Evolutionary conservation across 352 stramenopile species (phyloP).

Genomic region (Phytopythium litorale): DNA sequence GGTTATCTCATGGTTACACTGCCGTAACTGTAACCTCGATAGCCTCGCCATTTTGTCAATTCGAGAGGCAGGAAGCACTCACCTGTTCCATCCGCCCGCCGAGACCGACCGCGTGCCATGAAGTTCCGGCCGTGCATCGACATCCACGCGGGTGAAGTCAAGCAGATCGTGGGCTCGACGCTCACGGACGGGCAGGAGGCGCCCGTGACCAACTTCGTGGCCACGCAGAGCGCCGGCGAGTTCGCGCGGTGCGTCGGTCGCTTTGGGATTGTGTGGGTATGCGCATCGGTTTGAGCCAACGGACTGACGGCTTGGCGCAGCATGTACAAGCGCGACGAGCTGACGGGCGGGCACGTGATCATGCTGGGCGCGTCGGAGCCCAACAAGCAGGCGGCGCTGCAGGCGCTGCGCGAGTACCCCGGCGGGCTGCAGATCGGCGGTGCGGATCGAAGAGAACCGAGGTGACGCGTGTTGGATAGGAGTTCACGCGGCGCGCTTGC

Average conservation of each 20-base stretch:
- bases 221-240: constrained; percentile 56
- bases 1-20: not conserved
- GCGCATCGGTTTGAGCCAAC: not conserved
- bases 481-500: not conserved
- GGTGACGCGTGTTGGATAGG: not conserved
- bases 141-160: constrained; percentile 96
- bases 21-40: not conserved
- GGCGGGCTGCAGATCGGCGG: constrained; percentile 95
- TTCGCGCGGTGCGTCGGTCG: constrained; percentile 57
- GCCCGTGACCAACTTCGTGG: constrained; percentile 93
- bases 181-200: constrained; percentile 83
- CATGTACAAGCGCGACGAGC: constrained; percentile 90
- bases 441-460: constrained; percentile 5
- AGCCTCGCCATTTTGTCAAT: not conserved
- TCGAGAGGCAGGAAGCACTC: not conserved
- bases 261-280: not conserved
- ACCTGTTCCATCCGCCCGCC: no score
- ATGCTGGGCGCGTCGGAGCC: constrained; percentile 93
- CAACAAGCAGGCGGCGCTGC: constrained; percentile 89
- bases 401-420: constrained; percentile 88
- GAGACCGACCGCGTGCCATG: constrained; percentile 39
- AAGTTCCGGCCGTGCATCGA: constrained; percentile 99
- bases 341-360: constrained; percentile 97
- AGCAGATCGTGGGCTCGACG: constrained; percentile 98
- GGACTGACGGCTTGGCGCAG: constrained; percentile 13